Evolutionary conservation across 192 early-diverging fungal species (phyloP).

Genomic region (Chytriomyces sp.): DNA sequence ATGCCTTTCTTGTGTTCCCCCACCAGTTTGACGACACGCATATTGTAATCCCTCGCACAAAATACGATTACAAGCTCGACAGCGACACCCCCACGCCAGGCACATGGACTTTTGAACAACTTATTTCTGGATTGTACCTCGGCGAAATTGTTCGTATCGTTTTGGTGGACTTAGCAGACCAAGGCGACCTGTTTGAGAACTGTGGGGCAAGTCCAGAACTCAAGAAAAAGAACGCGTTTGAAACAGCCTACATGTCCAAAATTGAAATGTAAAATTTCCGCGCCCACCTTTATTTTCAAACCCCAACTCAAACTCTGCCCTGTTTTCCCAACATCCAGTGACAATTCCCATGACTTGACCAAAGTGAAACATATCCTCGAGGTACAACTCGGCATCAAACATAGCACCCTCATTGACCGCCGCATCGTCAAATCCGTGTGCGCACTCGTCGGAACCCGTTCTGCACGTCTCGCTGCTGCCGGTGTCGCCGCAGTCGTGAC

Average conservation of each 20-base stretch:
- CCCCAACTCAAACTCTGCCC: background rate
- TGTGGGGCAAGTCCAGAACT: slow-evolving; percentile 60
- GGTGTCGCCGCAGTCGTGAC: slow-evolving; percentile 70
- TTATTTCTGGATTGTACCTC: slow-evolving; percentile 93
- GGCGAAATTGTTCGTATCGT: slow-evolving; percentile 88
- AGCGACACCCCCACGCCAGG: slow-evolving; percentile 74
- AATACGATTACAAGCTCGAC: slow-evolving; percentile 85
- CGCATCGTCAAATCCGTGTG: slow-evolving; percentile 73
- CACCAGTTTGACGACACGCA: slow-evolving; percentile 70
- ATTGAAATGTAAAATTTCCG: slow-evolving; percentile 50
- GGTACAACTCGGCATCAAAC: slow-evolving; percentile 65
- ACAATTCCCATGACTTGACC: slow-evolving; percentile 65
- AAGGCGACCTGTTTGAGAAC: slow-evolving; percentile 69
- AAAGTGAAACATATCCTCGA: slow-evolving; percentile 63
- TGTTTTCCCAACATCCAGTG: slow-evolving; percentile 37
- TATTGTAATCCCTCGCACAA: slow-evolving; percentile 77
- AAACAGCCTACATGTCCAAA: slow-evolving; percentile 59
- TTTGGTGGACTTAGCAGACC: slow-evolving; percentile 79
- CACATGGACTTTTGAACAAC: slow-evolving; percentile 93
- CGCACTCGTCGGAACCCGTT: slow-evolving; percentile 76
- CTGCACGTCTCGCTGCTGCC: slow-evolving; percentile 76
- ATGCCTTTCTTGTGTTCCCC: background rate
- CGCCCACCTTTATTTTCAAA: background rate
- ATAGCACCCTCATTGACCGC: slow-evolving; percentile 69
- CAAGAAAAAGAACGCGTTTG: slow-evolving; percentile 76